Base-by-base conservation (phyloP, 139 green algal species). In the Raphidocelis subcapitata region DNA sequence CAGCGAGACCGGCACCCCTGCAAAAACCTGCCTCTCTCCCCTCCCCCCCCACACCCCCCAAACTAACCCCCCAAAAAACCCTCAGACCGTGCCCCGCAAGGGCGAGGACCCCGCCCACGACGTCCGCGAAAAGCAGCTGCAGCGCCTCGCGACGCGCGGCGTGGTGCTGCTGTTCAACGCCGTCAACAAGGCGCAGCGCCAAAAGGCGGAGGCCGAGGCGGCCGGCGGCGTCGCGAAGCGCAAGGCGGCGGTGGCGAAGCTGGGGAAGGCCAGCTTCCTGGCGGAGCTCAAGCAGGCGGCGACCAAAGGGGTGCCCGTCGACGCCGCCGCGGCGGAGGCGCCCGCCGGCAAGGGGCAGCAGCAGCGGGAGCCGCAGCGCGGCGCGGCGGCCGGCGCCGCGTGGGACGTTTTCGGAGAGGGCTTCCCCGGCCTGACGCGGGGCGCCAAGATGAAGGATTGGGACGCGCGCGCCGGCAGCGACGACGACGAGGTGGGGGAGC, bases 161-260 rank as follows among this genome's bases (percentile, higher is more conserved):
- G 92, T 97, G 41, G 92, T 96, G 63, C 76, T 88, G 37, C 85
- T 97, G 49, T 97, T 97, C 84, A 97, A 97, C 62, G 92, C 92
- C 0, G 85, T 97, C 5, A 76, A 83, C 46, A 91, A 92, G 67
- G 89, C 91, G 1, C 91, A 96, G 77, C 82, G 83, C 60, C 61
- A 81, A 36, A 65, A 83, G 37, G 59, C 44, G 8, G 85, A 79
- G 23, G 75, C 62, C 32, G 63, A 72, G 26, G 63, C 62, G 12
- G 44, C 72, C 21, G 69, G 59, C 28, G 54, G 54, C 54, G 33
- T 59, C 1, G 32, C 47, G 5, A 60, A 33, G n/a, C 26, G n/a
- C 23, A 68, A 67, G 33, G 68, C 68, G 8, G 33, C 49, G 10
- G 62, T 32, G 47, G 61, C 33, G 49, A 91, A 91, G 67, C 67